Conservation (phyloP, 2,329 filamentous ascomycete species). For the Penicillium italicum region DNA sequence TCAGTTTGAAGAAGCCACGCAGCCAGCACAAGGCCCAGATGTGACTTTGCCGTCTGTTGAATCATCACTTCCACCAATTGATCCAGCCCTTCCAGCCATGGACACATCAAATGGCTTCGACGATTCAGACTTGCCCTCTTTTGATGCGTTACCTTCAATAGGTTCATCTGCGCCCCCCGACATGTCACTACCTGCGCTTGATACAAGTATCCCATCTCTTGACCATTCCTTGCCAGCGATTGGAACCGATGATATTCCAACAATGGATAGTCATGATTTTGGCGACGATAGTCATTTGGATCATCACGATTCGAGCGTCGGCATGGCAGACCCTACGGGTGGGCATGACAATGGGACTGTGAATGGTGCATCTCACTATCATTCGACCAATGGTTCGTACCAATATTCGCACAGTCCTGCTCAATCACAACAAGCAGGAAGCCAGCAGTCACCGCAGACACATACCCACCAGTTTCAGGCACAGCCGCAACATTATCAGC, state of each 20-base stretch:
- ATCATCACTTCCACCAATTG: constrained; percentile 25
- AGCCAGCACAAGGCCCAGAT: constrained; percentile 8
- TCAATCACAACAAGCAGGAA: constrained; percentile 42
- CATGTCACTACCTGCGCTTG: constrained; percentile 24
- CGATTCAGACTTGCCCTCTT: constrained; percentile 25
- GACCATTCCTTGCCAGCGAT: constrained; percentile 30
- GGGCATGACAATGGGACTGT: constrained; percentile 23
- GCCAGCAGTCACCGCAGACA: constrained; percentile 33
- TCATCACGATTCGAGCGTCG: constrained; percentile 16
- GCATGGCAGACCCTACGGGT: constrained; percentile 12
- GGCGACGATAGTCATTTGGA: constrained; percentile 20
- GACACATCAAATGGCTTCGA: constrained; percentile 27
- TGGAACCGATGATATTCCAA: constrained; percentile 32
- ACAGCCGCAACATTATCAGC: constrained; percentile 29
- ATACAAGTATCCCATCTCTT: constrained; percentile 26
- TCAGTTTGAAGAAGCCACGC: background rate
- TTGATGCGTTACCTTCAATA: constrained; percentile 23
- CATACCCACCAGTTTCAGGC: constrained; percentile 27
- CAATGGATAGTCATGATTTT: constrained; percentile 29
- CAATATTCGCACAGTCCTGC: constrained; percentile 20
- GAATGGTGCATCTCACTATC: constrained; percentile 43
- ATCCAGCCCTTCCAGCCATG: constrained; percentile 19
- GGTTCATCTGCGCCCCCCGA: constrained; percentile 20
- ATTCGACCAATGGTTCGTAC: constrained; percentile 42
- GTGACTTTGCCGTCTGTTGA: constrained; percentile 16